Evolutionary conservation across 2,329 filamentous ascomycete genomes (phyloP), one percentile per base, ranked within the genome.

Genomic region (Stachybotrys chartarum): DNA sequence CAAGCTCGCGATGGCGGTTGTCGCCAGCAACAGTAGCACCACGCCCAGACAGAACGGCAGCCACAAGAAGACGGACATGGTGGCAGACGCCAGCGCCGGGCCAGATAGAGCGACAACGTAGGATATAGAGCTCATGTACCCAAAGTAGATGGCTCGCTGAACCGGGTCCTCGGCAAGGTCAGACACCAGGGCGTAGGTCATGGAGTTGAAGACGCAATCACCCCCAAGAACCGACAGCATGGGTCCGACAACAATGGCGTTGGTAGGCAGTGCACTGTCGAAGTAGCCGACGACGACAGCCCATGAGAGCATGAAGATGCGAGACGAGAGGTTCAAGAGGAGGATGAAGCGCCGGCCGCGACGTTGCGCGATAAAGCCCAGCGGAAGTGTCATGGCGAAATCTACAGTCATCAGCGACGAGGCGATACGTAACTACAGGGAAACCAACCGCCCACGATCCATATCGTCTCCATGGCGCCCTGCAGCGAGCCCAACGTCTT

Each of bases 131-230:
- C 75, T 76, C 67, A 78, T 76, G 64, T 77, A 78, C 35, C 76
- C 77, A 60, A 79, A 79, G 59, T 76, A 78, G 2, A 75, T 75
- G 8, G 77, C 76, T 7, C 76, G 75, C 66, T 72, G 65, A 6
- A 75, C 70, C 49, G 70, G 67, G 52, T 79, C 75, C 6, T 77
- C 71, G 0, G 76, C 75, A 24, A 77, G 62, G 1, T 69, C 67
- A 1, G 77, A 73, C 0, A 75, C 75, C 6, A 79, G 68, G 1
- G 73, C 65, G 52, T 78, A 79, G 3, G 74, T 70, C 47, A 79
- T 72, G 18, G 77, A 78, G 56, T 78, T 78, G 61, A 80, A 75
- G 14, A 79, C 75, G 30, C 77, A 79, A 56, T 79, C 77, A 14
- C 76, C 77, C 1, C 77, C 77, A 0, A 80, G 67, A 1, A 78